phyloP scores from a whole-genome alignment of 495 filamentous ascomycete genomes.

The Trichoderma gamsii region DNA sequence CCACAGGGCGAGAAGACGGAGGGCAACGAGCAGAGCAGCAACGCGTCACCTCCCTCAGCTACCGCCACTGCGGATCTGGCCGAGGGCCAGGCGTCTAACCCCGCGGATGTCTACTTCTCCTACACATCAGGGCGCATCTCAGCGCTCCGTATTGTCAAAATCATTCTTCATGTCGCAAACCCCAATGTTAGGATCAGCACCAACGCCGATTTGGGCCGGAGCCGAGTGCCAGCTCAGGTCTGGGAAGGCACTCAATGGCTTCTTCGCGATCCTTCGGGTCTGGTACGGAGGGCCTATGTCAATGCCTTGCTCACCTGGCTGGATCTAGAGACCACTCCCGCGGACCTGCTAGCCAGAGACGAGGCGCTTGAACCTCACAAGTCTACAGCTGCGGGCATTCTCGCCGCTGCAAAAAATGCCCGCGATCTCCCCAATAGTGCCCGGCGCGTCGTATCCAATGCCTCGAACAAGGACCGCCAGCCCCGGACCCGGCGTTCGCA shows the following conservation, averaged over 20 bases:
- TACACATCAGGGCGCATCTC: conserved; percentile 66
- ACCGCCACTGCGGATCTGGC: conserved; percentile 32
- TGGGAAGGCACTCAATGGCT: conserved; percentile 95
- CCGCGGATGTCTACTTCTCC: conserved; percentile 61
- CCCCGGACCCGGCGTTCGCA: conserved; percentile 52
- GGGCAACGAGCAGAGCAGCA: conserved; percentile 22
- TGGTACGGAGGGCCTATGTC: conserved; percentile 74
- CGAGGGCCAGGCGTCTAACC: conserved; percentile 17
- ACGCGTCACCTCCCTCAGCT: conserved; percentile 12
- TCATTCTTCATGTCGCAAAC: conserved; percentile 74
- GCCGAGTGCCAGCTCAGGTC: conserved; percentile 64
- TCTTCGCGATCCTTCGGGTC: conserved; percentile 65
- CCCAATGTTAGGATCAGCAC: conserved; percentile 51
- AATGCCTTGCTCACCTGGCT: conserved; percentile 80
- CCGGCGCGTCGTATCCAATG: conserved; percentile 63
- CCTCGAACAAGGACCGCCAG: conserved; percentile 55
- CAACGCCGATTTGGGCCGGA: conserved; percentile 59
- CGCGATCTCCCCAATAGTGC: conserved; percentile 35
- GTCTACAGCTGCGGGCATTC: background rate
- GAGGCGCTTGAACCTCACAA: conserved; percentile 39
- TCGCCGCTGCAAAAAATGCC: conserved; percentile 25
- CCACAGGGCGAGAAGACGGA: conserved; percentile 37
- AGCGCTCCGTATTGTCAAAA: conserved; percentile 73
- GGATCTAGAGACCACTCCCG: conserved; percentile 65
- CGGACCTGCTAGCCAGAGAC: conserved; percentile 56